These are phyloP conservation scores for Agaricus subrufescens DNA, from an alignment of 768 basidiomycete species.

Conservation along the genomic window DNA sequence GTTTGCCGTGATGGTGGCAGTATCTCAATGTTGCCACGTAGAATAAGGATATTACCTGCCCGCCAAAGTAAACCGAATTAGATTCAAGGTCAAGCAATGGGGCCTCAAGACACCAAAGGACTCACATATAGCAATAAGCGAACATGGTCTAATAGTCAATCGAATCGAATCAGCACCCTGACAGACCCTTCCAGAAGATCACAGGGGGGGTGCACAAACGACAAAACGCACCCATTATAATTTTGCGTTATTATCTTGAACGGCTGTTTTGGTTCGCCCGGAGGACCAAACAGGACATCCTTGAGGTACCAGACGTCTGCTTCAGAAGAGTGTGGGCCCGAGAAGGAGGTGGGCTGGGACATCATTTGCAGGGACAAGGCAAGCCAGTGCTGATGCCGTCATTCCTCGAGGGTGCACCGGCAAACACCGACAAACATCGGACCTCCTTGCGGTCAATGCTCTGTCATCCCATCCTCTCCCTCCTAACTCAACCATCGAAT, in stretches of 20 bases:
- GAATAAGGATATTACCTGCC: slow-evolving; percentile 81
- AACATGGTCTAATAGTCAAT: slow-evolving; percentile 63
- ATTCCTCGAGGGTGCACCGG: neutral
- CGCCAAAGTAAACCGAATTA: neutral
- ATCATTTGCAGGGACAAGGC: neutral
- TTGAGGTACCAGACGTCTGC: slow-evolving; percentile 81
- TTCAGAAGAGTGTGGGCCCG: slow-evolving; percentile 35
- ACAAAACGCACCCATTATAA: slow-evolving; percentile 64
- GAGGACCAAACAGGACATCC: slow-evolving; percentile 45
- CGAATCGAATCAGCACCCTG: neutral
- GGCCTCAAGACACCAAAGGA: neutral
- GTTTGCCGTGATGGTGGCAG: slow-evolving; percentile 57
- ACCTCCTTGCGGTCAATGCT: no score
- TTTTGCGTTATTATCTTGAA: slow-evolving; percentile 78
- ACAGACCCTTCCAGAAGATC: neutral
- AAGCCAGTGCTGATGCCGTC: neutral
- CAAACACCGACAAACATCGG: neutral
- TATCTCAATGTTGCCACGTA: slow-evolving; percentile 78
- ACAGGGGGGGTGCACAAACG: no score
- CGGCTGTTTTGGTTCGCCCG: slow-evolving; percentile 19
- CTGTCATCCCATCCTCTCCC: no score
- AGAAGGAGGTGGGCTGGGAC: slow-evolving; percentile 10
- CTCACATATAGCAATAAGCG: slow-evolving; percentile 86
- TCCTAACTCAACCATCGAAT: no score
- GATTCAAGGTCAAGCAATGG: neutral